Conservation (phyloP, 1,284 basidiomycete species). For the Wolfiporia cocos region DNA sequence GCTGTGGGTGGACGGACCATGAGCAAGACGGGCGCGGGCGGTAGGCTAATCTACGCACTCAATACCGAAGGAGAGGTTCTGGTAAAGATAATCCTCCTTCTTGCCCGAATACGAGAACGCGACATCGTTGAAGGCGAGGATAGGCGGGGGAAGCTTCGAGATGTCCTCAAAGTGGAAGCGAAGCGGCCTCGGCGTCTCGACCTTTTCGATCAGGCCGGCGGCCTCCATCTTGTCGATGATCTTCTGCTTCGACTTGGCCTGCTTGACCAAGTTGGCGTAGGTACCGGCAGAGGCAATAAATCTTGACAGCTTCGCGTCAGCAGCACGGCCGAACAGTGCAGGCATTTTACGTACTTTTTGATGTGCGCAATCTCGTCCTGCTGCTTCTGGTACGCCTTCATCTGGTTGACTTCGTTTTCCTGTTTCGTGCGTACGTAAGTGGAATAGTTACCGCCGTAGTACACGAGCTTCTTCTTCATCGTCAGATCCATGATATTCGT, state of each 20-base stretch:
- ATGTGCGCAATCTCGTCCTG: constrained; percentile 98
- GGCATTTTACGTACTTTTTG: constrained; percentile 66
- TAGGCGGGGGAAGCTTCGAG: constrained; percentile 90
- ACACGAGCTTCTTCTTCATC: constrained; percentile 79
- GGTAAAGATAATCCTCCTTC: constrained; percentile 84
- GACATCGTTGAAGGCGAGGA: constrained; percentile 93
- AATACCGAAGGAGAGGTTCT: constrained; percentile 90
- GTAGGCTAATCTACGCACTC: constrained; percentile 68
- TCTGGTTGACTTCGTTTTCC: constrained; percentile 98
- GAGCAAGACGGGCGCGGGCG: too few species aligned
- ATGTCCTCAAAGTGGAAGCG: constrained; percentile 97
- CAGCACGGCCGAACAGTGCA: not conserved
- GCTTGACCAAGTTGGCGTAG: constrained; percentile 96
- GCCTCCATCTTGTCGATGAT: constrained; percentile 99
- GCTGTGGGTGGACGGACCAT: constrained; percentile 37
- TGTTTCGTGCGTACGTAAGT: constrained; percentile 94
- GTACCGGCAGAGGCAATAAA: constrained; percentile 99
- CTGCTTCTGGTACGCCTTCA: constrained; percentile 98
- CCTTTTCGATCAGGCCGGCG: constrained; percentile 92
- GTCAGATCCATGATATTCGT: constrained; percentile 99
- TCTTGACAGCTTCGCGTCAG: constrained; percentile 32
- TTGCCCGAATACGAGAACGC: constrained; percentile 94
- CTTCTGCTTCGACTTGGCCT: constrained; percentile 99
- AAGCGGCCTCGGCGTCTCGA: constrained; percentile 69
- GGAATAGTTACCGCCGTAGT: constrained; percentile 96